Evolutionary conservation across 2,329 filamentous ascomycete genomes (phyloP), one percentile per base, ranked within the genome.

Genomic region (Teratosphaeria viscida): DNA sequence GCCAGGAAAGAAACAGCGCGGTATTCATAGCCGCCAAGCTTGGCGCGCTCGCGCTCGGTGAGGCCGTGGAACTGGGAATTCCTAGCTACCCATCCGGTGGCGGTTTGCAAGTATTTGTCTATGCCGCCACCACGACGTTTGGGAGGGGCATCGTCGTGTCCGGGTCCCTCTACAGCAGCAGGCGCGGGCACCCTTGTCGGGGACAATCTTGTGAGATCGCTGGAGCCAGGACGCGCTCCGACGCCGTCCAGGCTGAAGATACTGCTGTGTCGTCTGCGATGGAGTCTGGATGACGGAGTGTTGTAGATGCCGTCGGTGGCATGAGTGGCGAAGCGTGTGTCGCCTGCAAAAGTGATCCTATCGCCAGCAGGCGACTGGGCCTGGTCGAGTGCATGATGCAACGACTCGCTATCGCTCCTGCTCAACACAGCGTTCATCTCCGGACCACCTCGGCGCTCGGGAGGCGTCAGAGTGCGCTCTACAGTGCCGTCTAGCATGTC

Each of bases 11-110:
- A 78, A 23, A 88, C 76, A 16, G 85, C 84, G 52, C 82, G 79
- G 67, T 87, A 86, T 69, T 88, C 85, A 59, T 79, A 81, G 0
- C 85, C 83, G 29, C 85, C 85, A 0, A 87, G 74, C 32, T 78
- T 75, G 57, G 83, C 80, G 39, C 82, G 77, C 65, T 86, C 81
- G 14, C 78, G 76, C 23, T 75, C 74, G 0, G 75, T 76, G 43
- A 86, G 71, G 53, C 79, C 77, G 64, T 81, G 77, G 60, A 85
- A 83, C 60, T 82, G 79, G 1, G 78, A 78, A 67, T 83, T 84
- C 55, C 79, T 76, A 19, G 56, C 59, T n/a, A 67, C 64, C 66
- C 67, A 69, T 56, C 67, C 67, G 23, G 52, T 59, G 10, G 59
- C 55, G 6, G 61, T 53, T 12, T 68, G 62, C 49, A 66, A 64